Evolutionary conservation across 306 rosid species (phyloP).

Genomic region (Albizia julibrissin): DNA sequence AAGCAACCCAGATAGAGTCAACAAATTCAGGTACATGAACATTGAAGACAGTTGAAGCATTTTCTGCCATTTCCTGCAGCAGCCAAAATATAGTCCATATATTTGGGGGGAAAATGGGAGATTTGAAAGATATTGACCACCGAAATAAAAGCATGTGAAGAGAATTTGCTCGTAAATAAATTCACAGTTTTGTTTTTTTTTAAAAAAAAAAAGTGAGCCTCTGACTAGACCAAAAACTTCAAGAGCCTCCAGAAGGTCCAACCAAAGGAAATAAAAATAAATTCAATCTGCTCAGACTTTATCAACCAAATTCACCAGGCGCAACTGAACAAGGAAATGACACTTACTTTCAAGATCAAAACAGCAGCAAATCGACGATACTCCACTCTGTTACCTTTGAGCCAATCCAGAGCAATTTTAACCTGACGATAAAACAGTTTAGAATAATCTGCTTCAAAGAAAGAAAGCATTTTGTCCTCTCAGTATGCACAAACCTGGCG

Average conservation of each 20-base stretch:
- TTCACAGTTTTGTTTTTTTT: not conserved
- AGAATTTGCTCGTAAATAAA: conserved; percentile 2
- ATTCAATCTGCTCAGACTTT: not conserved
- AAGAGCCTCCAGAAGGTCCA: not conserved
- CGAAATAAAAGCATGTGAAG: conserved; percentile 10
- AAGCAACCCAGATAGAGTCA: conserved; percentile 97
- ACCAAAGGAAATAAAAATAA: not conserved
- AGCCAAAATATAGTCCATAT: conserved; percentile 26
- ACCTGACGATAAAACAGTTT: conserved; percentile 49
- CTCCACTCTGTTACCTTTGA: conserved; percentile 85
- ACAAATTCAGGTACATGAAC: conserved; percentile 97
- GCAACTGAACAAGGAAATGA: not conserved
- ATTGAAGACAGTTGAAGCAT: conserved; percentile 95
- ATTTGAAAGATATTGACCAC: conserved; percentile 19
- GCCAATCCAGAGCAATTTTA: conserved; percentile 88
- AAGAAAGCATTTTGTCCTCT: not conserved
- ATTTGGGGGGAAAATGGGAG: not conserved
- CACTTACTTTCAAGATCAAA: conserved; percentile 86
- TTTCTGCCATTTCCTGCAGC: conserved; percentile 97
- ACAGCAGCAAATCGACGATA: conserved; percentile 95
- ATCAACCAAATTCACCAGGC: not conserved
- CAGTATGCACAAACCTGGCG: conserved; percentile 66
- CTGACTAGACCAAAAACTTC: not conserved
- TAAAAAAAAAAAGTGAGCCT: not conserved
- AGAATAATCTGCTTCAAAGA: conserved; percentile 23